These are phyloP conservation scores for Sclerotiophoma versabilis DNA, from an alignment of 2,329 filamentous ascomycete genomes.

Conservation along the genomic window DNA sequence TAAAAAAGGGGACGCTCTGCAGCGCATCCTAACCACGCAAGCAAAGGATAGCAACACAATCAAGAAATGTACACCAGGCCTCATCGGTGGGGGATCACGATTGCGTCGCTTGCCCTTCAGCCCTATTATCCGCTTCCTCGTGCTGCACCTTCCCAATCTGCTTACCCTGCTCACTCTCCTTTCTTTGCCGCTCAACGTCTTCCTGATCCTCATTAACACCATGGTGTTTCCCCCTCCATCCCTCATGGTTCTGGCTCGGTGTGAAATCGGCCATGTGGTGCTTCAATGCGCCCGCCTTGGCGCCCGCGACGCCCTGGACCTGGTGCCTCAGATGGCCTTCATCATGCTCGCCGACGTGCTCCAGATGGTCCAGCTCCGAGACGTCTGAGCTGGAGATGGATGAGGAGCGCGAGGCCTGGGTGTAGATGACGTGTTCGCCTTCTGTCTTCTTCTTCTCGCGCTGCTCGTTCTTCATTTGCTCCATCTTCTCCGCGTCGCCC, in stretches of 20 bases:
- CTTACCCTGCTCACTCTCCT: constrained; percentile 8
- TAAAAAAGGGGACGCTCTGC: too few species aligned
- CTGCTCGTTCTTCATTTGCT: constrained; percentile 78
- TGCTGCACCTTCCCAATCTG: neutral
- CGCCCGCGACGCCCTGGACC: constrained; percentile 34
- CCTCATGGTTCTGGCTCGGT: constrained; percentile 33
- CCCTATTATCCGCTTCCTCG: neutral
- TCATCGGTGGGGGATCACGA: too few species aligned
- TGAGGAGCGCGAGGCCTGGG: constrained; percentile 58
- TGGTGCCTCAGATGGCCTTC: constrained; percentile 39
- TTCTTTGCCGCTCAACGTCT: constrained; percentile 12
- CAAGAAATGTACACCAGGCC: neutral
- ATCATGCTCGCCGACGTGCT: constrained; percentile 30
- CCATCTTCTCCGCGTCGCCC: constrained; percentile 73
- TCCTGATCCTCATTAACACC: constrained; percentile 25
- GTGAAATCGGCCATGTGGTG: constrained; percentile 34
- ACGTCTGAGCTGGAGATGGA: constrained; percentile 64
- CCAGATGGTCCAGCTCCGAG: constrained; percentile 60
- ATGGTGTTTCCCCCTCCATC: constrained; percentile 30
- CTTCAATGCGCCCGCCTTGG: constrained; percentile 34
- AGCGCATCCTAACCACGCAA: too few species aligned
- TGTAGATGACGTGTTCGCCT: constrained; percentile 61
- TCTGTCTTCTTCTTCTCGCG: constrained; percentile 73
- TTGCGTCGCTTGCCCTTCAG: neutral
- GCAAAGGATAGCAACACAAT: too few species aligned